phyloP scores from a whole-genome alignment of 1,284 basidiomycete genomes.

The Leccinum pachyderme region DNA sequence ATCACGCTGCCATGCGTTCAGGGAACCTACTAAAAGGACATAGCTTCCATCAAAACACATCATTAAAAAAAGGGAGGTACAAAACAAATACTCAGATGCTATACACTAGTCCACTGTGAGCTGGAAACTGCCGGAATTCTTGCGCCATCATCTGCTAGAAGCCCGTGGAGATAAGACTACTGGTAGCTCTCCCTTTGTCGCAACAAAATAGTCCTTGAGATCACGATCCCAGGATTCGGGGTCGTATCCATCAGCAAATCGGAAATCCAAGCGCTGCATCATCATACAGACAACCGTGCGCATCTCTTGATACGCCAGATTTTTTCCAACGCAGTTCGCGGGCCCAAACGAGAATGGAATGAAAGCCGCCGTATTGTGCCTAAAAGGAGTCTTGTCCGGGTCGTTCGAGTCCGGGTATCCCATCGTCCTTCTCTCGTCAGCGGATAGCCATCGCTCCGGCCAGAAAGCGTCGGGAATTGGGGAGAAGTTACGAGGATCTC shows the following conservation, averaged over 20 bases:
- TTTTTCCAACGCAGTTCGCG: slow-evolving; percentile 36
- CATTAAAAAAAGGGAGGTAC: slow-evolving; percentile 10
- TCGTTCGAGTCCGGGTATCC: slow-evolving; percentile 27
- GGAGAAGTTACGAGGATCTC: slow-evolving; percentile 39
- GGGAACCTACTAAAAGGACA: slow-evolving; percentile 23
- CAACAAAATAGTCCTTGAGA: slow-evolving; percentile 35
- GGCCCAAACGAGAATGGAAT: slow-evolving; percentile 36
- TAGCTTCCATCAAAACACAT: slow-evolving; percentile 8
- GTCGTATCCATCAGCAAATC: slow-evolving; percentile 33
- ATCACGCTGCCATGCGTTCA: slow-evolving; percentile 10
- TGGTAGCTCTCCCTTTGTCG: slow-evolving; percentile 30
- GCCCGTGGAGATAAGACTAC: slow-evolving; percentile 36
- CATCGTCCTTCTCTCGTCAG: slow-evolving; percentile 28
- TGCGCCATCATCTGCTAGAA: slow-evolving; percentile 16
- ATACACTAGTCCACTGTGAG: slow-evolving; percentile 25
- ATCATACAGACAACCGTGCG: slow-evolving; percentile 34
- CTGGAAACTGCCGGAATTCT: slow-evolving; percentile 9
- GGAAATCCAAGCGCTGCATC: slow-evolving; percentile 33
- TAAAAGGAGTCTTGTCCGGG: slow-evolving; percentile 28
- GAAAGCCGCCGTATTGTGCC: slow-evolving; percentile 33
- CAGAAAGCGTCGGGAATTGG: slow-evolving; percentile 40
- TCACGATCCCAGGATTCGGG: slow-evolving; percentile 32
- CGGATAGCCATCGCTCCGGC: slow-evolving; percentile 44
- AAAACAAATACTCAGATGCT: slow-evolving; percentile 27
- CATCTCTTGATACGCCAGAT: slow-evolving; percentile 36